These are phyloP conservation scores for Pleurotus sapidus DNA, from an alignment of 768 basidiomycete species.

Conservation along the genomic window DNA sequence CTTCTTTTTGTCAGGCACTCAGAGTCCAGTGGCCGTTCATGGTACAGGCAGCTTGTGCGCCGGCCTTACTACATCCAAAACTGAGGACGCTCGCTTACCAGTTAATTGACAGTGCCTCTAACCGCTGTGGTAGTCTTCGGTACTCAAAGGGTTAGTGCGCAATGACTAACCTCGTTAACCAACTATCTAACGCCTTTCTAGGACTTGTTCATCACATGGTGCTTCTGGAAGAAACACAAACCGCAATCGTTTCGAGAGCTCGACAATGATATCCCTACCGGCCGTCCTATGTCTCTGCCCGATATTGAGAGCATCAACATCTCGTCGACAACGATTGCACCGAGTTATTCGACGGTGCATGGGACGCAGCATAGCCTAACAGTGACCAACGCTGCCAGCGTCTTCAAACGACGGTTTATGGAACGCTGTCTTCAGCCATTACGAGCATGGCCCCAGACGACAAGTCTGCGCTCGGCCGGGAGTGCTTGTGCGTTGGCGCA, in stretches of 20 bases:
- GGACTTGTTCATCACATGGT: slow-evolving; percentile 38
- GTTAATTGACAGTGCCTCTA: slow-evolving; percentile 39
- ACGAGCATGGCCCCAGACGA: slow-evolving; percentile 6
- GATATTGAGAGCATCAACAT: slow-evolving; percentile 1
- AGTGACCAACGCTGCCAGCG: not conserved
- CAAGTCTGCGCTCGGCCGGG: slow-evolving; percentile 4
- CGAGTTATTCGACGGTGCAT: not conserved
- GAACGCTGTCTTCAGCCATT: not conserved
- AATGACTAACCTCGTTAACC: too few species aligned
- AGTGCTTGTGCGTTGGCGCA: slow-evolving; percentile 1
- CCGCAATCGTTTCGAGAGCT: not conserved
- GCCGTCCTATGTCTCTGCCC: not conserved
- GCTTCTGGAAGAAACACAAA: slow-evolving; percentile 21
- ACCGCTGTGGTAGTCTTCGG: slow-evolving; percentile 47
- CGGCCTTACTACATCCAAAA: not conserved
- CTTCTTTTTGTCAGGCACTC: slow-evolving; percentile 28
- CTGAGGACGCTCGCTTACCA: slow-evolving; percentile 7
- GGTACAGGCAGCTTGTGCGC: slow-evolving; percentile 48
- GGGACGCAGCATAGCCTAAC: slow-evolving; percentile 18
- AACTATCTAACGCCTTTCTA: slow-evolving; percentile 16
- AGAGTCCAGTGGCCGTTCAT: slow-evolving; percentile 38
- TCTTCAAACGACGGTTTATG: too few species aligned
- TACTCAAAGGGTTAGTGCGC: slow-evolving; percentile 37
- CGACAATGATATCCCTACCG: not conserved
- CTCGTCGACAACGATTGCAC: not conserved